Percentiles rank a stretch among this genome's conserved stretches.
Evolutionary conservation across 2,329 filamentous ascomycete genomes (phyloP).

Genomic region (Hyphodiscus sp.): DNA sequence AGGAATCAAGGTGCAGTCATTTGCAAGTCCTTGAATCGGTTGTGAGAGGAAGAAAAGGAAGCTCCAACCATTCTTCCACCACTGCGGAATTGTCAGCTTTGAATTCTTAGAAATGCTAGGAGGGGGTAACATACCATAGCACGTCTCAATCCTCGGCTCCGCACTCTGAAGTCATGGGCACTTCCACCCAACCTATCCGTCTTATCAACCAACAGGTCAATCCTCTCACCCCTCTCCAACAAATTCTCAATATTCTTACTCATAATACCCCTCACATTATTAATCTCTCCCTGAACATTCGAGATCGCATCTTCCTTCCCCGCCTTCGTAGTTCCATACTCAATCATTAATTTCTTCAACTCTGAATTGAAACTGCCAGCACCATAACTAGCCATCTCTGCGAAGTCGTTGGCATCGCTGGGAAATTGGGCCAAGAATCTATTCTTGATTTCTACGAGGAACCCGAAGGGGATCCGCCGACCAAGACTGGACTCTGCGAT

Average conservation of each 20-base stretch:
- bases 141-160: conserved; percentile 81
- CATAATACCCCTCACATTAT: conserved; percentile 89
- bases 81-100: no score
- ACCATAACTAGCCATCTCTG: conserved; percentile 78
- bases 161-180: conserved; percentile 82
- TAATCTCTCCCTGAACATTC: conserved; percentile 83
- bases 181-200: conserved; percentile 85
- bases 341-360: conserved; percentile 71
- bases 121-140: conserved; percentile 67
- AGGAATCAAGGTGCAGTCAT: no score
- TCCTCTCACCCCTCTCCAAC: conserved; percentile 83
- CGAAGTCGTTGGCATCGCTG: conserved; percentile 62
- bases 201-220: conserved; percentile 93
- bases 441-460: conserved; percentile 82
- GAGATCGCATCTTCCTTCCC: conserved; percentile 75
- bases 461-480: conserved; percentile 87
- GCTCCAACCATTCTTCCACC: conserved; percentile 90
- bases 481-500: conserved; percentile 76
- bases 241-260: conserved; percentile 90
- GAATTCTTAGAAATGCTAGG: no score
- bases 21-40: no score
- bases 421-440: conserved; percentile 72
- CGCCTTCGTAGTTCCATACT: conserved; percentile 72
- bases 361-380: conserved; percentile 79
- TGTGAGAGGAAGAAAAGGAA: no score